Percentiles rank a stretch among this genome's conserved stretches.
Conservation (phyloP, 768 basidiomycete genomes). For the Obba rivulosa region DNA sequence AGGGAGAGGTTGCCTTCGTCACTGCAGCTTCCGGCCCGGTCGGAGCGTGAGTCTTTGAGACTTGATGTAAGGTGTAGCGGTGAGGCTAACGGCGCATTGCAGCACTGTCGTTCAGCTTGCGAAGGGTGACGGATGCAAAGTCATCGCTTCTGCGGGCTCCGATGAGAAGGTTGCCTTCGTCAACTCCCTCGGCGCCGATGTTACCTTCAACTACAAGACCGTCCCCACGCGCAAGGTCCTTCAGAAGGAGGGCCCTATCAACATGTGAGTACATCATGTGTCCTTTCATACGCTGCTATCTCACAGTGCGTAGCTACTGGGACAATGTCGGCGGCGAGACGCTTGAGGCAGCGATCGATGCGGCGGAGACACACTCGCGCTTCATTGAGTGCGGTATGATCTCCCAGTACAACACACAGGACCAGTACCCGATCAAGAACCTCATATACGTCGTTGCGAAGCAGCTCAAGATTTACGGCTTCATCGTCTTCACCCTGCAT, state of each 20-base stretch:
- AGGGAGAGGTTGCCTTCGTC: slow-evolving; percentile 49
- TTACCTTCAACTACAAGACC: slow-evolving; percentile 73
- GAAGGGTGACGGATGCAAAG: slow-evolving; percentile 43
- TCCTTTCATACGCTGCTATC: background rate
- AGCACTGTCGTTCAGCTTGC: slow-evolving; percentile 37
- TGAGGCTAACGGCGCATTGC: background rate
- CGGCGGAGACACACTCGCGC: slow-evolving; percentile 9
- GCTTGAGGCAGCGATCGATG: slow-evolving; percentile 23
- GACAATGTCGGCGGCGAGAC: slow-evolving; percentile 28
- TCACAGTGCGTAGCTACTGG: slow-evolving; percentile 21
- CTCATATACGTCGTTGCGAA: slow-evolving; percentile 22
- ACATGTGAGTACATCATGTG: slow-evolving; percentile 32
- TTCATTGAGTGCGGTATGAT: slow-evolving; percentile 29
- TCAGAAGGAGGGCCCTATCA: slow-evolving; percentile 49
- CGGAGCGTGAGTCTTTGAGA: slow-evolving; percentile 46
- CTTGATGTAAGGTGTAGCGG: background rate
- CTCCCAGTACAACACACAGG: slow-evolving; percentile 17
- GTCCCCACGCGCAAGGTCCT: slow-evolving; percentile 46
- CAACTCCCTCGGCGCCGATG: slow-evolving; percentile 58
- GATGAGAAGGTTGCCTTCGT: slow-evolving; percentile 69
- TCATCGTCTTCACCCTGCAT: slow-evolving; percentile 21
- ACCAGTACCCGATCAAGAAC: slow-evolving; percentile 20
- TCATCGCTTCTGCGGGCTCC: slow-evolving; percentile 66
- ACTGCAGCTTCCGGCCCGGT: slow-evolving; percentile 45
- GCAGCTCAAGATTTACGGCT: slow-evolving; percentile 25